Evolutionary conservation across 495 filamentous ascomycete species (phyloP), one percentile per base, ranked within the genome.

Genomic region (Penicillium goetzii): DNA sequence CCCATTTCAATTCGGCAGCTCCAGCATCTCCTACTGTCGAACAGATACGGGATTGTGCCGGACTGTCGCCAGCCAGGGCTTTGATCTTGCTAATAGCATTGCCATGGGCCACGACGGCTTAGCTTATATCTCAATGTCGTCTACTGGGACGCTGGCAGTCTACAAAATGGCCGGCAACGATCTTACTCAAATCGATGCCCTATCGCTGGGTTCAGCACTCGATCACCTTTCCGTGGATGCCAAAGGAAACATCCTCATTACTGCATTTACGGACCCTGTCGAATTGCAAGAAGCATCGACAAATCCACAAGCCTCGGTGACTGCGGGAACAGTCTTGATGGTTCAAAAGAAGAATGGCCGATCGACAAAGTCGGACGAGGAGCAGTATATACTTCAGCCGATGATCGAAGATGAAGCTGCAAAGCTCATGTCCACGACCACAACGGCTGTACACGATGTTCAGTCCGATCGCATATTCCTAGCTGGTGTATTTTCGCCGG

Each of bases 211-310:
- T 2, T 21, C 51, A n/a, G 60, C 57, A 17, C 43, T 63, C 1
- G 65, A 67, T 51, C 43, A 51, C 0, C 23, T 63, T n/a, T 63
- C 60, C 4, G 33, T 63, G 15, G 61, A 67, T 53, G 28, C 32
- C 6, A 25, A 54, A 3, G 65, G 61, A 4, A 60, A 56, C 40
- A 33, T 67, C 19, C 19, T 56, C 21, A 41, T 61, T 14, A 56
- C 59, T 10, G 23, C 59, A 23, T 61, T 61, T 14, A 41, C 51
- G 11, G 59, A 61, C 21, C 19, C 52, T n/a, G 23, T 49, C n/a
- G 40, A 61, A 21, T 30, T 61, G 14, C 51, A 47, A 28, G 30
- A 61, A 49, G 52, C 51, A 9, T 55, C 52, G 1, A 33, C 40
- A 11, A 49, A 56, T 21, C 52, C 51, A 2, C 28, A 28, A 17